Base-by-base conservation (phyloP, 345 rosid species). In the Capsella bursapastoris region DNA sequence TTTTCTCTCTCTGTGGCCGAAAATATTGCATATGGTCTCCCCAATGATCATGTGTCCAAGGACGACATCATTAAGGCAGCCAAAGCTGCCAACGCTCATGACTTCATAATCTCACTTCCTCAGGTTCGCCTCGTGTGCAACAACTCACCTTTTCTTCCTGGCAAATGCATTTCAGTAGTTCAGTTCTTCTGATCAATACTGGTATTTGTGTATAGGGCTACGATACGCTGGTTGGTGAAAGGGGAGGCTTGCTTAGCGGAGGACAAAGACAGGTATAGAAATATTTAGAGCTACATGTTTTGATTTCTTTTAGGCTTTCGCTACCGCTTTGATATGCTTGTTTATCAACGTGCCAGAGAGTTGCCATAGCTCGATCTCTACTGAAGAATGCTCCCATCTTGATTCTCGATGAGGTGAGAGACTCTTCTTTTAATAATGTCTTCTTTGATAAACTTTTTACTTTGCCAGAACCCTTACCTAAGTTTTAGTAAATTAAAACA, bases 21-120 rank as follows among this genome's bases (percentile, higher is more conserved):
- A 81, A 94, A 94, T 74, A 91, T 94, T 71, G 98, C 97, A 32
- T 94, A 94, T 80, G 98, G 98, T 70, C 97, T 89, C 76, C 98
- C 98, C 4, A 95, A 94, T 80, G 91, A 85, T 60, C 63, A 85
- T 27, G 96, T 94, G 57, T 94, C 96, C 61, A 90, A 91, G 82
- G 90, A 91, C 48, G 90, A 89, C 66, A 88, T 94, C 71, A 86
- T 94, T 73, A 89, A 86, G 83, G 97, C 98, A 47, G 96, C 97
- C 69, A 91, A 91, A 82, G 96, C 96, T 41, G 95, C 97, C 77
- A 94, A 94, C 81, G 98, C 98, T 81, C 97, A 91, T 66, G 96
- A 94, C 40, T 91, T 94, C 71, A 89, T 94, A 77, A 85, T 91
- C 73, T 87, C 97, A 51, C 96, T 94, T 79, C 97, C 97, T 8